Percentiles rank a stretch among this genome's conserved stretches.
Conservation (phyloP, 2,329 filamentous ascomycete species). For the Penicillium sp. region DNA sequence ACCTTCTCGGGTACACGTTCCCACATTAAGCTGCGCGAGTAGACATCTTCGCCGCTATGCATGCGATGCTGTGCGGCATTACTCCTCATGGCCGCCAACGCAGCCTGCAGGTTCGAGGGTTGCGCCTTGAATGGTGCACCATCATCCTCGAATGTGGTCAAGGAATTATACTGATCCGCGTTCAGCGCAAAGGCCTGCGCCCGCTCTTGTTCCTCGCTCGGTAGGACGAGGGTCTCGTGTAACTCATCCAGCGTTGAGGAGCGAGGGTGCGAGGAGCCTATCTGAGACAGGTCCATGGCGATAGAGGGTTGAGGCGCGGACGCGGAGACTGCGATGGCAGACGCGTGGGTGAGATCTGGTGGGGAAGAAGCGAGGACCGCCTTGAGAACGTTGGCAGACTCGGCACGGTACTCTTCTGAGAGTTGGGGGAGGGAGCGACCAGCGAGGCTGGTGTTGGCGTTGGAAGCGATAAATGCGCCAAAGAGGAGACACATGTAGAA, state of each 20-base stretch:
- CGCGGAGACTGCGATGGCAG: conserved; percentile 38
- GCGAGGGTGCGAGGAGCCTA: conserved; percentile 34
- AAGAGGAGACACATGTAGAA: conserved; percentile 96
- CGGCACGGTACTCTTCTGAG: conserved; percentile 52
- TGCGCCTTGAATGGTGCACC: conserved; percentile 44
- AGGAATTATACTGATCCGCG: conserved; percentile 82
- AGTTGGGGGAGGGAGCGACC: conserved; percentile 59
- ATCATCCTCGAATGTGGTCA: conserved; percentile 69
- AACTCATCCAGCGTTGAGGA: conserved; percentile 63
- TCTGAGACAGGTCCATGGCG: conserved; percentile 45
- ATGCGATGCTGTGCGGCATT: conserved; percentile 65
- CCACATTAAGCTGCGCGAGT: conserved; percentile 90
- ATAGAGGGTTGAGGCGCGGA: conserved; percentile 35
- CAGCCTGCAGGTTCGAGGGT: conserved; percentile 57
- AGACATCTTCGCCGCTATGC: conserved; percentile 76
- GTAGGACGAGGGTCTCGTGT: conserved; percentile 69
- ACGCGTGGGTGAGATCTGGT: conserved; percentile 57
- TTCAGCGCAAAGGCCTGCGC: conserved; percentile 88
- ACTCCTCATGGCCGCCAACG: conserved; percentile 75
- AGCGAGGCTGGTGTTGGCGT: conserved; percentile 63
- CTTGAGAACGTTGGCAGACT: conserved; percentile 53
- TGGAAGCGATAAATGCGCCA: conserved; percentile 93
- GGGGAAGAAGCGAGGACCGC: conserved; percentile 50
- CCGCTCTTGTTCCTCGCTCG: conserved; percentile 81
- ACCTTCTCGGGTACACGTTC: conserved; percentile 92